Conservation (phyloP, 257 asterid genomes). For the Ligustrum vulgare region DNA sequence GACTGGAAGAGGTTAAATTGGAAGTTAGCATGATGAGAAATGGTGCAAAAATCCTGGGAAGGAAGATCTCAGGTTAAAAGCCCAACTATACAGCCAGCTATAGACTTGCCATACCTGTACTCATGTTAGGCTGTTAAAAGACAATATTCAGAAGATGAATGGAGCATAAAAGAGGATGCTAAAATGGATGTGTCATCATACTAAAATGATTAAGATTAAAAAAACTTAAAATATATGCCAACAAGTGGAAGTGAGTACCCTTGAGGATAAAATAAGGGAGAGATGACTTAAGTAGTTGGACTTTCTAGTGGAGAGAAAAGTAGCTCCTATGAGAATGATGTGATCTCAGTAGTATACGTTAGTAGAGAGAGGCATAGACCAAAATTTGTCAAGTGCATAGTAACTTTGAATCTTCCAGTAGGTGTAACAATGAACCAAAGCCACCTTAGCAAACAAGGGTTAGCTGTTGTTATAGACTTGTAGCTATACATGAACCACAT, state of each 20-base stretch:
- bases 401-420: neutral
- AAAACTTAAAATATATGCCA: neutral
- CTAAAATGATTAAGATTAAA: neutral
- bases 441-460: neutral
- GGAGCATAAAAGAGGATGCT: neutral
- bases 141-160: neutral
- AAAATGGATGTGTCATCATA: neutral
- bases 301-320: neutral
- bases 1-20: neutral
- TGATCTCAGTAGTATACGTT: neutral
- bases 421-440: neutral
- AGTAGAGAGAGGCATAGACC: neutral
- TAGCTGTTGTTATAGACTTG: neutral
- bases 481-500: neutral
- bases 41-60: neutral
- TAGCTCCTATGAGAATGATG: neutral
- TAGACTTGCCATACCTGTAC: neutral
- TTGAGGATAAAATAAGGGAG: neutral
- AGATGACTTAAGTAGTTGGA: neutral
- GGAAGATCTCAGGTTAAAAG: neutral
- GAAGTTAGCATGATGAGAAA: neutral
- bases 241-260: neutral
- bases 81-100: neutral
- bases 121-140: neutral
- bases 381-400: neutral